Percentiles rank a stretch among this genome's conserved stretches.
These are phyloP conservation scores for Austroboletus eburneus DNA, from an alignment of 768 basidiomycete genomes.

Conservation along the genomic window DNA sequence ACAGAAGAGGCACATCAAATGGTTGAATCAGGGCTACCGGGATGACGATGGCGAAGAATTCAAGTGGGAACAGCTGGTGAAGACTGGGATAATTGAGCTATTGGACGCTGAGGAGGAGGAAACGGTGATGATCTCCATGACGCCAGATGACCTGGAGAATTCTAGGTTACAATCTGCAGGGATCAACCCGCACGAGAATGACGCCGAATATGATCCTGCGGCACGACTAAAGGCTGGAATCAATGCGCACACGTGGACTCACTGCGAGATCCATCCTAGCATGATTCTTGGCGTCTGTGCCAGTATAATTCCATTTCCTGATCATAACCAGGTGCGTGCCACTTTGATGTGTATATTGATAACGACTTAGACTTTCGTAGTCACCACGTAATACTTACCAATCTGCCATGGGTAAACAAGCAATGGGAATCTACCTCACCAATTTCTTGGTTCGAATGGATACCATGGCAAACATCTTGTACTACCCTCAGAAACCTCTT, in stretches of 20 bases:
- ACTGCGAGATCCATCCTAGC: constrained; percentile 98
- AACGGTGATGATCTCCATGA: constrained; percentile 99
- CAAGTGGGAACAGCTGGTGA: constrained; percentile 83
- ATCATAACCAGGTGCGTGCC: constrained; percentile 88
- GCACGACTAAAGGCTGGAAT: constrained; percentile 82
- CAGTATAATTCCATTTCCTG: constrained; percentile 99
- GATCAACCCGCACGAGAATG: constrained; percentile 53
- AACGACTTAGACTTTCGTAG: constrained; percentile 37
- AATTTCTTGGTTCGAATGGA: constrained; percentile 99
- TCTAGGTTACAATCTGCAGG: constrained; percentile 65
- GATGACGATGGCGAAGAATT: constrained; percentile 58
- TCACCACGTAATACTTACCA: constrained; percentile 99
- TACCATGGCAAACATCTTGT: constrained; percentile 99
- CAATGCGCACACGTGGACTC: constrained; percentile 91
- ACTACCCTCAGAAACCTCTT: constrained; percentile 98
- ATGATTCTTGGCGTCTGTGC: constrained; percentile 99
- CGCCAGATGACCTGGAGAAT: constrained; percentile 89
- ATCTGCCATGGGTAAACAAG: constrained; percentile 99
- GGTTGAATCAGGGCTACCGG: constrained; percentile 55
- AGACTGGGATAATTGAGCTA: constrained; percentile 86
- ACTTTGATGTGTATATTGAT: background rate
- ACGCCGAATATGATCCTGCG: constrained; percentile 78
- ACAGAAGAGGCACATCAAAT: constrained; percentile 79
- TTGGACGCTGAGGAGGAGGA: constrained; percentile 99
- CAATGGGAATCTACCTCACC: constrained; percentile 98